Base-by-base conservation (phyloP, 139 green algal species). In the Klebsormidium nitens region DNA sequence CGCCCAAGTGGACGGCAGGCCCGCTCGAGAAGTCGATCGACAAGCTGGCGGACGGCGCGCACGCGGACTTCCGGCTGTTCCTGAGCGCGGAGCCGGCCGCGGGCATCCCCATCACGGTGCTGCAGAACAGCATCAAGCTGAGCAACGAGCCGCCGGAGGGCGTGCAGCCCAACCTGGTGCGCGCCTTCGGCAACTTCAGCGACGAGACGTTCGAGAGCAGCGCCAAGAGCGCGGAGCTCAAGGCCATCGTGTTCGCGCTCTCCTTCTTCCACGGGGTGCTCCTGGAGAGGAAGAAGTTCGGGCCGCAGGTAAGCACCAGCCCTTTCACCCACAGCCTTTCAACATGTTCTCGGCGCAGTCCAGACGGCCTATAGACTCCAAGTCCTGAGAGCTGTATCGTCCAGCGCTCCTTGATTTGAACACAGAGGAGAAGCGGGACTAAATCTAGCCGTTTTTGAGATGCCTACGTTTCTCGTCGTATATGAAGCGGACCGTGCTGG, bases 241-340 rank as follows among this genome's bases (percentile, higher is more conserved):
- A 91, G 4, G 81, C 80, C 55, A 91, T 96, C 64, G 64, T 94
- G 5, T 95, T 95, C 78, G 87, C 89, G 23, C 85, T 96, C 36
- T 93, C 77, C 82, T 95, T 91, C 81, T 96, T 93, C 86, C 91
- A 96, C 68, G 87, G 87, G 2, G 84, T 83, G 0, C 69, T 96
- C 62, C 81, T 95, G 35, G 90, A 96, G 75, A 80, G 91, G 36
- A 96, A 96, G 81, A 95, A 95, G 86, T 96, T 95, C 77, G 91
- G 91, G 23, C 89, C 95, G 29, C n/a, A n/a, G n/a, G n/a, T n/a
- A n/a, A n/a, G n/a, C n/a, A 89, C 89, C 72, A 96, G 95, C 79
- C 68, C 91, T n/a, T 63, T 89, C 87, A 1, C 71, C 66, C 14
- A 62, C 83, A 8, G 71, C 50, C 5, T 77, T 52, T 31, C 11